Evolutionary conservation across 2,329 filamentous ascomycete species (phyloP).

Genomic region (Lasiodiplodia sp.): DNA sequence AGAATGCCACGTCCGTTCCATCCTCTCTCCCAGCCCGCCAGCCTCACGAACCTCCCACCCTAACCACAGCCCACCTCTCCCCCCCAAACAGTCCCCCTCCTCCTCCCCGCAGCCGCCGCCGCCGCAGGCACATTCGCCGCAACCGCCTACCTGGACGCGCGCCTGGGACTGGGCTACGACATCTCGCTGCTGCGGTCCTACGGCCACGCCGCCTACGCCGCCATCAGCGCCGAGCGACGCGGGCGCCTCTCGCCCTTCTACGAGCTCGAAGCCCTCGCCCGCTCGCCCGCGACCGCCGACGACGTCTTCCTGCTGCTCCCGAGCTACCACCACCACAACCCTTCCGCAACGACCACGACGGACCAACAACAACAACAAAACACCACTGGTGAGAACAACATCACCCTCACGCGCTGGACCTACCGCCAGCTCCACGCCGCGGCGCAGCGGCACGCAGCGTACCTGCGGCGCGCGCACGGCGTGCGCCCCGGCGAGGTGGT

Average conservation of each 20-base stretch:
- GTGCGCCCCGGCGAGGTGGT: conserved; percentile 68
- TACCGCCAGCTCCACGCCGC: conserved; percentile 46
- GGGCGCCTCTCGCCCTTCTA: conserved; percentile 43
- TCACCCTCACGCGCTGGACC: conserved; percentile 54
- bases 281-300: neutral
- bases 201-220: conserved; percentile 9
- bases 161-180: conserved; percentile 72
- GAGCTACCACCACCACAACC: conserved; percentile 57
- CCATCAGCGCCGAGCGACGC: conserved; percentile 37
- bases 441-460: conserved; percentile 47
- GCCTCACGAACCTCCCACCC: neutral
- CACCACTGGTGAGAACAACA: conserved; percentile 49
- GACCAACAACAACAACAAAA: conserved; percentile 69
- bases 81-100: conserved; percentile 1
- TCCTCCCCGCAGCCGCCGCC: neutral
- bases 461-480: conserved; percentile 54
- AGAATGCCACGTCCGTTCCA: conserved; percentile 17
- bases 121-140: conserved; percentile 45
- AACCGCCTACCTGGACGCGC: conserved; percentile 72
- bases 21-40: neutral
- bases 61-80: neutral
- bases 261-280: conserved; percentile 37
- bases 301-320: conserved; percentile 11
- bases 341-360: conserved; percentile 65
- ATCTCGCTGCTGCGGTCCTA: conserved; percentile 52